A percentile compares a stretch with the other conserved stretches of the same genome.
Conservation (phyloP, 2,329 filamentous ascomycete species). For the Thielaviopsis euricoi region DNA sequence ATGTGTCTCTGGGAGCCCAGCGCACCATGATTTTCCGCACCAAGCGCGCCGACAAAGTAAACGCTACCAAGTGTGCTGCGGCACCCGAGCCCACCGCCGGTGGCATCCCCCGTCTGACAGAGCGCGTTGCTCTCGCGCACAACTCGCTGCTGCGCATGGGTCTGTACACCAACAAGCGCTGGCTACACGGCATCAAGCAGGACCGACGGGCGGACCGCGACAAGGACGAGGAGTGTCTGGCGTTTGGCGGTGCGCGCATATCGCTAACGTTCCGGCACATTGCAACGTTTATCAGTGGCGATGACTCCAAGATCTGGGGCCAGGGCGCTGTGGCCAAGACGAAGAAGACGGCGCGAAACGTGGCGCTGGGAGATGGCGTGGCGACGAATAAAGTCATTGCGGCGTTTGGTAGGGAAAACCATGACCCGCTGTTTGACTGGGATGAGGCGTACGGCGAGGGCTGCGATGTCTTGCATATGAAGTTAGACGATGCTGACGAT, state of each 20-base stretch:
- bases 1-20: conserved; percentile 83
- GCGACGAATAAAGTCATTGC: conserved; percentile 54
- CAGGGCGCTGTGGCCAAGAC: conserved; percentile 67
- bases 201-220: conserved; percentile 60
- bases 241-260: conserved; percentile 62
- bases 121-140: conserved; percentile 63
- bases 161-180: conserved; percentile 62
- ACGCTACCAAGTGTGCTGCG: conserved; percentile 11
- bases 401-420: conserved; percentile 78
- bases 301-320: conserved; percentile 65
- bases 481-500: neutral
- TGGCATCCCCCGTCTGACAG: conserved; percentile 31
- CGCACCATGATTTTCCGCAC: conserved; percentile 79
- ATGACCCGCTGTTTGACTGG: conserved; percentile 58
- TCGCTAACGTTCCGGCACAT: conserved; percentile 84
- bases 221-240: conserved; percentile 53
- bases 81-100: conserved; percentile 13
- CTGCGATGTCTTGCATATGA: conserved; percentile 65
- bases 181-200: conserved; percentile 81
- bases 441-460: conserved; percentile 56
- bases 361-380: conserved; percentile 52
- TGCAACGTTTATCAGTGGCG: conserved; percentile 59
- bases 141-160: conserved; percentile 81
- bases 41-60: conserved; percentile 40
- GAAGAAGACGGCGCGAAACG: conserved; percentile 37